Evolutionary conservation across 495 filamentous ascomycete genomes (phyloP), one percentile per base, ranked within the genome.

Genomic region (Penicillium nucicola): DNA sequence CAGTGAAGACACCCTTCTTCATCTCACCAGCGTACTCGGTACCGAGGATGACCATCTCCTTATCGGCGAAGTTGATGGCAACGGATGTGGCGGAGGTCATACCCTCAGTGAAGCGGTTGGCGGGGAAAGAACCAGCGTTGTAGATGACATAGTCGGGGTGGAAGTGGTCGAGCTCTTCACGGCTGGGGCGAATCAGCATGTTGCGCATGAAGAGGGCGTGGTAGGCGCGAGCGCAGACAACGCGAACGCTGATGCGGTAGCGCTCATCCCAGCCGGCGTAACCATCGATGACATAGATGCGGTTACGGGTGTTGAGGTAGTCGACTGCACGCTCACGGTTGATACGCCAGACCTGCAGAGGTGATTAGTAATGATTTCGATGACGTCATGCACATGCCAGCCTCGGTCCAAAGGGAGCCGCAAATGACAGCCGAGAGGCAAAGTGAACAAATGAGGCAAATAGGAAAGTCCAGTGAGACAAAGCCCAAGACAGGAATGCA

Each of bases 161-260:
- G 83, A 98, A 98, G 77, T 88, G 81, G 73, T 95, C 84, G 35
- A 98, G 84, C 80, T 97, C 91, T 72, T 92, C 88, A 44, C 79
- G 80, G 37, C 82, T 76, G 49, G 93, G 93, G 65, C 93, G 87
- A 79, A 98, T 98, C 66, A 98, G 88, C 93, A 98, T 98, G 80
- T 98, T 98, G 62, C 95, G 89, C 93, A 98, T 98, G 88, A 98
- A 98, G 52, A 98, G 83, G 56, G 93, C 93, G 81, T 98, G 93
- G 81, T 98, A 98, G 73, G 93, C 93, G 69, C 93, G 89, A 55
- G 93, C 93, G 76, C 93, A 98, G 68, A 98, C 90, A 53, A 98
- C 92, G 58, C 93, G 95, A 64, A 98, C 93, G 61, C 84, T 88
- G 77, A 98, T 97, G 51, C 91, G 82, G 81, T 98, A 98, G 66